Percentiles rank a stretch among this genome's conserved stretches.
phyloP scores from a whole-genome alignment of 1,139 yeast species.

The Eremothecium gossypii region DNA sequence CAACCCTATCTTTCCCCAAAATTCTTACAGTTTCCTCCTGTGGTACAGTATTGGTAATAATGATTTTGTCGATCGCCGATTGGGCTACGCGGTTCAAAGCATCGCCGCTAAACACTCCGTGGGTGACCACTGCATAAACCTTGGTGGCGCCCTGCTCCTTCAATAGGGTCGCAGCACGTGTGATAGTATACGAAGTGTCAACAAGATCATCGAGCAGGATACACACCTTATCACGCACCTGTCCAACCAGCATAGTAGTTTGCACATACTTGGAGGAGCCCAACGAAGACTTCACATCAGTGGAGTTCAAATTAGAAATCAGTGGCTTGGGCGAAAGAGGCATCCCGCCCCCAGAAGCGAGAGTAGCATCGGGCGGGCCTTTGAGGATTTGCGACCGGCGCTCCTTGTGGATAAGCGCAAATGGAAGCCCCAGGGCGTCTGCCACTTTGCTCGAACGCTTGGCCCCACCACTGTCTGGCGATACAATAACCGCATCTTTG shows the following conservation, averaged over 20 bases:
- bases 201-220: conserved; percentile 86
- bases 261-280: conserved; percentile 22
- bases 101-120: conserved; percentile 88
- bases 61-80: conserved; percentile 70
- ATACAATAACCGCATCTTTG: conserved; percentile 74
- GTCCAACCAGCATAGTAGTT: conserved; percentile 83
- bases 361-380: conserved; percentile 28
- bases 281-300: conserved; percentile 11
- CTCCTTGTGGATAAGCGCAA: conserved; percentile 95
- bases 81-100: conserved; percentile 64
- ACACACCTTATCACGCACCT: conserved; percentile 75
- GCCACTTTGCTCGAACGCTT: conserved; percentile 93
- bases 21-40: conserved; percentile 42
- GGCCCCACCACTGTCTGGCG: conserved; percentile 98
- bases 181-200: conserved; percentile 87
- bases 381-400: conserved; percentile 46
- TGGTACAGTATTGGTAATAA: conserved; percentile 91
- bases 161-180: conserved; percentile 81
- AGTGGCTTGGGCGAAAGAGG: conserved; percentile 21
- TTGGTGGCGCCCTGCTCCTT: conserved; percentile 87
- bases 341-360: conserved; percentile 27
- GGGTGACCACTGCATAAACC: conserved; percentile 85
- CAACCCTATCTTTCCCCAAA: conserved; percentile 57
- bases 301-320: conserved; percentile 13
- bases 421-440: conserved; percentile 77